Evolutionary conservation across 2,329 filamentous ascomycete species (phyloP), one percentile per base, ranked within the genome.

Genomic region (Monosporascus sp.): DNA sequence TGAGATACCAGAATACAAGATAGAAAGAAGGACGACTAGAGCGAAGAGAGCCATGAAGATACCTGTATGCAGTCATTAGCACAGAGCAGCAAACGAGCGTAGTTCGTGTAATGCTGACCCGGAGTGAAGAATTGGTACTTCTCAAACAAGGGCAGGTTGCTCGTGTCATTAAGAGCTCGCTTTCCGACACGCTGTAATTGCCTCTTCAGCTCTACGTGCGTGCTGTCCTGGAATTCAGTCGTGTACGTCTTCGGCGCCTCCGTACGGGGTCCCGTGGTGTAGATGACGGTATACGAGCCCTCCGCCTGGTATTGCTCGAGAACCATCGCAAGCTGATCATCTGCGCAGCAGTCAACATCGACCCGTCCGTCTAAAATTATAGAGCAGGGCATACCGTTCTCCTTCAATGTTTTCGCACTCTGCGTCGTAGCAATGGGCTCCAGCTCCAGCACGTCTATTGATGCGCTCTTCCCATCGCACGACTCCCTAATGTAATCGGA

Each of bases 91-190:
- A n/a, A 7, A 24, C 20, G 22, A 48, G 5, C 15, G 9, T 39
- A 17, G 46, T 20, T 75, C 80, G 31, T 2, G 31, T 14, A 35
- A 14, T 63, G 74, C 43, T 46, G 24, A 93, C 90, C 90, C 65
- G 91, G 90, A 11, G 87, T 93, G 62, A 99, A 88, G 75, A 92
- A 97, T 69, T 96, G 88, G 71, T 99, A 99, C 70, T 89, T 91
- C 72, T 95, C 88, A 64, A 99, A 97, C 44, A 96, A 72, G 4
- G 83, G 77, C 31, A 78, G 69, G 37, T 71, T 77, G 53, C 78
- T 68, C 7, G 68, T 74, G 50, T 58, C 64, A 54, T 80, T 77
- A 17, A 67, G 65, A 18, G 72, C 71, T 52, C 70, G 73, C 59
- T 57, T 57, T n/a, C 56, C 61, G 18, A 64, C 53, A 22, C 61